Base-by-base conservation (phyloP, 1,284 basidiomycete genomes). In the Puccinia polysora region DNA sequence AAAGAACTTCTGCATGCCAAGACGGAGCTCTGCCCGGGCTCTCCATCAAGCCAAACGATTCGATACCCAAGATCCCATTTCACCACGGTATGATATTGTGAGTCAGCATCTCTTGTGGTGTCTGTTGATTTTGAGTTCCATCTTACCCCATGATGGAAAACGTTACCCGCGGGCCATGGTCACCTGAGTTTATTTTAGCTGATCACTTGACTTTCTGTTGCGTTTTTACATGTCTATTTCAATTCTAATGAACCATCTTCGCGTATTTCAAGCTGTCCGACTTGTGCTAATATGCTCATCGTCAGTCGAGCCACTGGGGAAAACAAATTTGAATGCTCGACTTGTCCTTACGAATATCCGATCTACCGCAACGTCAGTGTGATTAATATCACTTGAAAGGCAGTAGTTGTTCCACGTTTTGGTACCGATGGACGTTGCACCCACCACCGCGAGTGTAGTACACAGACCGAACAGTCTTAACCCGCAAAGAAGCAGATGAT, bases 261-360 rank as follows among this genome's bases (percentile, higher is more conserved):
- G 6, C 25, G 5, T 49, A 49, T 18, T 49, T n/a, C 75, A 77
- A 25, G 77, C 83, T 97, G 95, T 79, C 94, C 94, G 45, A 92
- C 89, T 69, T 98, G 94, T 79, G 87, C 91, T 56, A 97, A 97
- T 80, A 84, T 92, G 71, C 86, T 97, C 18, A 86, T 91, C 65
- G 89, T 96, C 64, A 75, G 77, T 28, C n/a, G 43, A 23, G 38
- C 88, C 85, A 2, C 85, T 83, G 80, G 77, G 2, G 70, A 74
- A 64, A 91, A 90, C 81, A 91, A 91, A 82, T 97, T 91, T 90
- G 87, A 88, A 0, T 97, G 93, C 79, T 89, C 90, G 77, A 90
- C 90, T 2, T 97, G 94, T 78, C 89, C 95, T 1, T 97, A 97
- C 80, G 91, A 97, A 76, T 93, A 94, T 79, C 90, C 91, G 1